Conservation (phyloP, 768 basidiomycete species). For the Tylopilus felleus region DNA sequence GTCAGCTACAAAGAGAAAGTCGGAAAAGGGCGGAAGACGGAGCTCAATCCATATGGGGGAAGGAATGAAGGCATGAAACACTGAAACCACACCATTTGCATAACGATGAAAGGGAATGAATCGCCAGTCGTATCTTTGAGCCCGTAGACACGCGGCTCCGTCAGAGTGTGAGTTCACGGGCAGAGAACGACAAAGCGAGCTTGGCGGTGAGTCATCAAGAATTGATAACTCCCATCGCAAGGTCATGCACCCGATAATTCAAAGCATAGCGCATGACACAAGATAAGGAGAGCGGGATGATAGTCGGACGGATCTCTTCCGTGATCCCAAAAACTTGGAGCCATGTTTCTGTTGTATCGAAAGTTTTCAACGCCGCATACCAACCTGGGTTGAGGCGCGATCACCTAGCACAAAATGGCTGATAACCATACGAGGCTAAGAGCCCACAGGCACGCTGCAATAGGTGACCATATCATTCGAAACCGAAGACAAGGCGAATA, state of each 20-base stretch:
- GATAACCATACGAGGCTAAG: not conserved
- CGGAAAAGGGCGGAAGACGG: not conserved
- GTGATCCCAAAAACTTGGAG: not conserved
- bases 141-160: not conserved
- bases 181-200: not conserved
- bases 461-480: too few relatives aligned
- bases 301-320: constrained; percentile 29
- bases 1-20: not conserved
- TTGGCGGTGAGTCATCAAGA: not conserved
- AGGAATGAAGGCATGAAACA: not conserved
- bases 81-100: too few relatives aligned
- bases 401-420: not conserved
- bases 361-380: not conserved
- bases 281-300: not conserved
- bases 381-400: not conserved
- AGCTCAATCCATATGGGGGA: not conserved
- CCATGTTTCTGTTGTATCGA: not conserved
- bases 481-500: not conserved
- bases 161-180: not conserved
- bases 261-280: not conserved
- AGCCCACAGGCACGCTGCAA: not conserved
- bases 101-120: not conserved
- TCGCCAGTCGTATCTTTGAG: not conserved
- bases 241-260: not conserved
- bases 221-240: not conserved